These are phyloP conservation scores for Talaromyces ruber DNA, from an alignment of 495 filamentous ascomycete genomes.

Conservation along the genomic window DNA sequence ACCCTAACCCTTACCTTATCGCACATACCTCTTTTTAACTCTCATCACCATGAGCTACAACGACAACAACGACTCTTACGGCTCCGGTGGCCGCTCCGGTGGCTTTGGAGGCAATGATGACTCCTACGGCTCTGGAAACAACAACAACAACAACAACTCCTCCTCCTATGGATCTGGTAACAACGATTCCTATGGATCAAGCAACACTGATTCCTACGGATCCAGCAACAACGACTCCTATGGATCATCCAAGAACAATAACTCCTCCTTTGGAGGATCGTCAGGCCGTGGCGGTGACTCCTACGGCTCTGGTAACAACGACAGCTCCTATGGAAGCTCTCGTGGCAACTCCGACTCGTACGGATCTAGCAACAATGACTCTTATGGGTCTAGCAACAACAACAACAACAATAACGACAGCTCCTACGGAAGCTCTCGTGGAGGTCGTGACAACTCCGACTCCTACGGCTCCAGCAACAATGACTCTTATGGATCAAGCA, in stretches of 20 bases:
- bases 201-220: background rate
- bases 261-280: no score
- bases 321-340: background rate
- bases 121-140: background rate
- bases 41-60: slow-evolving; percentile 2
- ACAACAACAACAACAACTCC: background rate
- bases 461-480: background rate
- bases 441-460: background rate
- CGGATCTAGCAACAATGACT: background rate
- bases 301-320: slow-evolving; percentile 2
- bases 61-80: background rate
- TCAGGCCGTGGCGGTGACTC: background rate
- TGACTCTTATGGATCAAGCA: background rate
- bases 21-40: background rate
- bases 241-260: background rate
- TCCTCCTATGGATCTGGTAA: background rate
- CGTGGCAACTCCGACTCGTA: background rate
- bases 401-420: background rate
- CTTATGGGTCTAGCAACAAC: background rate
- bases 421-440: background rate
- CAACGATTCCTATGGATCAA: background rate
- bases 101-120: background rate
- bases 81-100: background rate
- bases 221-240: background rate
- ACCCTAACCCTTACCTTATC: background rate